These are phyloP conservation scores for Botrytis deweyae DNA, from an alignment of 2,329 filamentous ascomycete species.

Conservation along the genomic window DNA sequence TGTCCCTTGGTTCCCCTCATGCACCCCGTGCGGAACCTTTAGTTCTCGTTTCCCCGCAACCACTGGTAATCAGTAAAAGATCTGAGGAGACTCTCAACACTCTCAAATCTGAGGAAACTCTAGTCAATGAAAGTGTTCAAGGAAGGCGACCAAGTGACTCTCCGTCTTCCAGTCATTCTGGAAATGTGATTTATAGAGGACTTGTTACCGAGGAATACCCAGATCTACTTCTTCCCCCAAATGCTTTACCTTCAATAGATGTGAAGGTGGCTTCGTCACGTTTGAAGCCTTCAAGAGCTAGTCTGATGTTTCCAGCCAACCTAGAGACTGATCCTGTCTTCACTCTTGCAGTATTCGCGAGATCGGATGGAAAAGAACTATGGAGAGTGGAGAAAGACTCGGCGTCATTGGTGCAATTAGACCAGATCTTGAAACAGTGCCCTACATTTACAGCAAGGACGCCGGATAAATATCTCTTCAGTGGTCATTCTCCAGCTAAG, in stretches of 20 bases:
- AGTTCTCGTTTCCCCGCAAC: conserved; percentile 44
- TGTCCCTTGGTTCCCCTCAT: conserved; percentile 55
- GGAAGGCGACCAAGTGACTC: conserved; percentile 11
- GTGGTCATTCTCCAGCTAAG: conserved; percentile 88
- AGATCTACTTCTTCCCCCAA: conserved; percentile 79
- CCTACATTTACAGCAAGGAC: conserved; percentile 71
- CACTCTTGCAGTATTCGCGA: conserved; percentile 79
- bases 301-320: conserved; percentile 74
- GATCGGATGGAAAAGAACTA: conserved; percentile 73
- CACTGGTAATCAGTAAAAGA: conserved; percentile 44
- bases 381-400: conserved; percentile 96
- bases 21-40: conserved; percentile 38
- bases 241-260: conserved; percentile 81
- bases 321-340: conserved; percentile 93
- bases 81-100: conserved; percentile 30
- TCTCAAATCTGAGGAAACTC: conserved; percentile 28
- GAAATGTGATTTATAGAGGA: conserved; percentile 66
- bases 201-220: conserved; percentile 85
- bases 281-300: conserved; percentile 88
- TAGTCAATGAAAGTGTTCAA: conserved; percentile 14
- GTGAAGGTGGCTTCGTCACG: conserved; percentile 89
- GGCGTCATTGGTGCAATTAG: conserved; percentile 74
- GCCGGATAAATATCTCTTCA: conserved; percentile 84
- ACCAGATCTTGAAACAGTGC: conserved; percentile 75
- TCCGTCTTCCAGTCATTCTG: conserved; percentile 41